Conservation (phyloP, 2,329 filamentous ascomycete species). For the Claviceps capensis region DNA sequence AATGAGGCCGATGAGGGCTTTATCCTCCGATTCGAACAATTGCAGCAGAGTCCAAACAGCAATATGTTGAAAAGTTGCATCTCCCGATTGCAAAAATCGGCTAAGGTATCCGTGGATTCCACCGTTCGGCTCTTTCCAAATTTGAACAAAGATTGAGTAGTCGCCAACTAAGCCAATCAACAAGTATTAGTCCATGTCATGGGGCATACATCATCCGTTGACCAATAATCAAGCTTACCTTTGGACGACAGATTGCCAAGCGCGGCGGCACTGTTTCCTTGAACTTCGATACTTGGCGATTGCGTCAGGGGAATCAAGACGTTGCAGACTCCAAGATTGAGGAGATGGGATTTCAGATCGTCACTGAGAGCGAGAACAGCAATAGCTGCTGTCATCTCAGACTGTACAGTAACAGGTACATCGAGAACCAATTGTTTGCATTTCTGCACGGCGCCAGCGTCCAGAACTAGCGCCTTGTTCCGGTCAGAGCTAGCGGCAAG, state of each 20-base stretch:
- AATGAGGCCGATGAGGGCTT: constrained; percentile 75
- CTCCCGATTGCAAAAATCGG: constrained; percentile 84
- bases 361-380: constrained; percentile 91
- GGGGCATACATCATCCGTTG: not conserved
- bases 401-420: constrained; percentile 88
- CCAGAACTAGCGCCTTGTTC: constrained; percentile 94
- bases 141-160: constrained; percentile 88
- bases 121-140: constrained; percentile 84
- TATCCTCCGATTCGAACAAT: constrained; percentile 87
- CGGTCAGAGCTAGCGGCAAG: constrained; percentile 91
- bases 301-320: constrained; percentile 91
- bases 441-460: constrained; percentile 93
- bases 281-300: constrained; percentile 91
- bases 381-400: constrained; percentile 99
- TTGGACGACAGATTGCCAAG: constrained; percentile 94
- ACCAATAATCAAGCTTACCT: constrained; percentile 40
- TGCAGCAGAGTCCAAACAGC: constrained; percentile 97
- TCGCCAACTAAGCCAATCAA: constrained; percentile 57
- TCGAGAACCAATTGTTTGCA: constrained; percentile 94
- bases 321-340: constrained; percentile 89
- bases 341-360: constrained; percentile 80
- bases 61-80: constrained; percentile 97
- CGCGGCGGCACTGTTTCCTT: constrained; percentile 94
- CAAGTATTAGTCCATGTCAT: not conserved
- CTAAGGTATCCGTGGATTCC: constrained; percentile 93